Evolutionary conservation across 2,329 filamentous ascomycete genomes (phyloP).

Genomic region (Fusarium sterilihyphosum): DNA sequence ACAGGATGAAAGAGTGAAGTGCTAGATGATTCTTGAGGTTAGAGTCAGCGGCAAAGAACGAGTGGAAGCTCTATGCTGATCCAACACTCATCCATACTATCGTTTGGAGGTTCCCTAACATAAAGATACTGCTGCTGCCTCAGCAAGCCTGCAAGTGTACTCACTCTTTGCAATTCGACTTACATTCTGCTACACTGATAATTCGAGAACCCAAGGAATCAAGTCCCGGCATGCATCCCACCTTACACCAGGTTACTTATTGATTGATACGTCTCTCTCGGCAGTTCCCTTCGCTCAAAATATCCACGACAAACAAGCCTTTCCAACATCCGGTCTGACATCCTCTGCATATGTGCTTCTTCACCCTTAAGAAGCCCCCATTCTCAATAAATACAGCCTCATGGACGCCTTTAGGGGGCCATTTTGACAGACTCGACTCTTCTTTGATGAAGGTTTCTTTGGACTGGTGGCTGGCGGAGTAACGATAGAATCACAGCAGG

Average conservation of each 20-base stretch:
- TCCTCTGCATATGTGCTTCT: background rate
- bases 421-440: background rate
- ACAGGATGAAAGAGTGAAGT: background rate
- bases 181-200: background rate
- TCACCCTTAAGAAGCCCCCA: background rate
- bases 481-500: background rate
- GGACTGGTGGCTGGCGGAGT: background rate
- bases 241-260: too few species aligned
- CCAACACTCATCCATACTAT: background rate
- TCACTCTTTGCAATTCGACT: background rate
- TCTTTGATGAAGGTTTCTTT: background rate
- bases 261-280: background rate
- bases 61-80: background rate
- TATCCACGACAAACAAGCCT: background rate
- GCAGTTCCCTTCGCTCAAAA: background rate
- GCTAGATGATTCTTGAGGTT: background rate
- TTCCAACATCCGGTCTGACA: background rate
- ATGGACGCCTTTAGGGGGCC: too few species aligned
- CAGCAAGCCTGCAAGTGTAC: background rate
- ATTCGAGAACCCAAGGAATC: background rate
- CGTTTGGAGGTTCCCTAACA: too few species aligned
- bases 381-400: background rate
- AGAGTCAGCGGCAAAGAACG: background rate
- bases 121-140: background rate
- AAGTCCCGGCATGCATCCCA: background rate